These are phyloP conservation scores for Rhazya stricta DNA, from an alignment of 257 asterid species.

Conservation along the genomic window DNA sequence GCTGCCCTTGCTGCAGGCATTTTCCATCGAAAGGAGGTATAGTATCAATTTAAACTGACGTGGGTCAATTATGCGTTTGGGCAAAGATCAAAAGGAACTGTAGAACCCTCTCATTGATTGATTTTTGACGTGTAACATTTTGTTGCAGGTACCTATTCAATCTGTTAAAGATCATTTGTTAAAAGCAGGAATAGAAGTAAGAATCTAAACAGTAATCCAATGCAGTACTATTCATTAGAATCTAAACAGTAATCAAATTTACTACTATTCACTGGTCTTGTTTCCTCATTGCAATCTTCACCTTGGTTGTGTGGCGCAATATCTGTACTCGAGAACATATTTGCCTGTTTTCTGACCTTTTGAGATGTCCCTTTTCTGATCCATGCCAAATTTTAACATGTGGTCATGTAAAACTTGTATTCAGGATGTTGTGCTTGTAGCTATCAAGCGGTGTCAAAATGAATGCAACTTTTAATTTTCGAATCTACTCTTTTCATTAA, in stretches of 20 bases:
- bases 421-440: neutral
- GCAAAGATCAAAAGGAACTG: neutral
- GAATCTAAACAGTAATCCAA: constrained; percentile 21
- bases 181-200: constrained; percentile 53
- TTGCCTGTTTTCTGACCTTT: neutral
- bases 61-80: neutral
- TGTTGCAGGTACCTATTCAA: constrained; percentile 53
- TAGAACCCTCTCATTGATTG: neutral
- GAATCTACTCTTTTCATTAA: neutral
- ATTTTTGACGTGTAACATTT: neutral
- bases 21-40: constrained; percentile 92
- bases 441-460: neutral
- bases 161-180: constrained; percentile 58
- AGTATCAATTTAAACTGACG: neutral
- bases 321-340: neutral
- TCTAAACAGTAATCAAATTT: constrained; percentile 9
- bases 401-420: neutral
- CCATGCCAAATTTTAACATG: neutral
- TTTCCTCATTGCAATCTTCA: neutral
- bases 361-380: neutral
- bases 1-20: constrained; percentile 99
- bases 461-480: neutral
- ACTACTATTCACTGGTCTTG: neutral
- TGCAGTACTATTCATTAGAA: no score
- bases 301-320: neutral